Conservation (phyloP, 176 grass and related monocot species). For the barley (Hordeum vulgare) region MorexV3_pseudomolecules_assembly NC_058523.1:425160347-425160846, state of each 20-base stretch:
- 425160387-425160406: no score
- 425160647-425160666: background rate
- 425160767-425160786: no score
- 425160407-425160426: no score
- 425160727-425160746: no score
- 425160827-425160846: no score
- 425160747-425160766: no score
- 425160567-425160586: background rate
- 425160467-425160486: background rate
- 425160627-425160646: background rate
- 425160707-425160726: background rate
- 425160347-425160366: no score
- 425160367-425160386: no score
- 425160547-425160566: background rate
- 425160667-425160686: background rate
- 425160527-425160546: background rate
- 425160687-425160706: background rate
- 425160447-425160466: no score
- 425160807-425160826: no score
- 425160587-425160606: background rate
- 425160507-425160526: background rate
- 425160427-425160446: no score
- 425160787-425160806: no score
- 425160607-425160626: background rate
- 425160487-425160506: background rate